phyloP scores from a whole-genome alignment of 345 rosid genomes.

The Acer campestre region DNA sequence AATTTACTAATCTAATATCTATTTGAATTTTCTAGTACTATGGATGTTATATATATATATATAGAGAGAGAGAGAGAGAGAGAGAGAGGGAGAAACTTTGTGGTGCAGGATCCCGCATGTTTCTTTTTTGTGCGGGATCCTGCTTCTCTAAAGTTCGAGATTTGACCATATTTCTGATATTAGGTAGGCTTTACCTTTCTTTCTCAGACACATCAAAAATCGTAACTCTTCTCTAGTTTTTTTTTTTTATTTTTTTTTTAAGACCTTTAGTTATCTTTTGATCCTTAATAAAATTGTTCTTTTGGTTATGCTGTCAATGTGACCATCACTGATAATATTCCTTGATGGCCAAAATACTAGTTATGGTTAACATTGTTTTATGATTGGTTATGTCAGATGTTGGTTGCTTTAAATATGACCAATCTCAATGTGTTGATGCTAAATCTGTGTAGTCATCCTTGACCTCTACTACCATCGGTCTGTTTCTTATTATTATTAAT shows the following conservation, averaged over 20 bases:
- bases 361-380: not conserved
- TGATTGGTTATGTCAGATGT: not conserved
- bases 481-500: conserved; percentile 12
- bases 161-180: not conserved
- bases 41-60: not conserved
- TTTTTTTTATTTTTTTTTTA: too few species aligned
- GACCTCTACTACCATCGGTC: not conserved
- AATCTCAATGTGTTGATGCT: not conserved
- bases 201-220: not conserved
- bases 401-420: not conserved
- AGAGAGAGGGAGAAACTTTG: too few species aligned
- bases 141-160: too few species aligned
- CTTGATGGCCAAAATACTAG: not conserved
- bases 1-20: not conserved
- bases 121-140: too few species aligned
- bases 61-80: too few species aligned
- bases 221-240: not conserved
- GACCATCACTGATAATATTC: not conserved
- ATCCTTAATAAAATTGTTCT: not conserved
- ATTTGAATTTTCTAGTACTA: not conserved
- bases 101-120: too few species aligned
- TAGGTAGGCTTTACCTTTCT: not conserved
- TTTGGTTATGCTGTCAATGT: not conserved
- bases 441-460: not conserved
- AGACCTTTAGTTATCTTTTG: too few species aligned